These are phyloP conservation scores for Casaregolazyma lundiana DNA, from an alignment of 1,139 yeast species.

Conservation along the genomic window DNA sequence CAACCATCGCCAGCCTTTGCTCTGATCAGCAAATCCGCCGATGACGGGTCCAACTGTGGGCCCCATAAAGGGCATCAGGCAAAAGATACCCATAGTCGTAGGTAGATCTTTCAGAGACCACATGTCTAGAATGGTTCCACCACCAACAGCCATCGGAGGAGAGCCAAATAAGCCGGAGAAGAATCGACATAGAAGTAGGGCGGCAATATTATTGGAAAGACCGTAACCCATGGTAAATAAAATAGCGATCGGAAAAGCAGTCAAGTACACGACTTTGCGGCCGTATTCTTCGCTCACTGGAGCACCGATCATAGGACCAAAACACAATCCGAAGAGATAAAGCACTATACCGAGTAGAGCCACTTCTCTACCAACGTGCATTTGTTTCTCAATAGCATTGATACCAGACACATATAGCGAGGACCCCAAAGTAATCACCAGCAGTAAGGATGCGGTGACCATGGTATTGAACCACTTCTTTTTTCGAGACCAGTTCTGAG, in stretches of 20 bases:
- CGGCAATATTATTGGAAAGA: conserved; percentile 43
- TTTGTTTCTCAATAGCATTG: conserved; percentile 20
- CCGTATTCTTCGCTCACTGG: conserved; percentile 54
- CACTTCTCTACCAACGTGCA: conserved; percentile 17
- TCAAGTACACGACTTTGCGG: conserved; percentile 47
- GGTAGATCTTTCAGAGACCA: conserved; percentile 24
- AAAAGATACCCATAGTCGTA: conserved; percentile 9
- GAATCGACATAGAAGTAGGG: conserved; percentile 50
- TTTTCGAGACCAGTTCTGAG: conserved; percentile 38
- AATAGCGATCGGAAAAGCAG: conserved; percentile 41
- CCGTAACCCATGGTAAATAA: conserved; percentile 33
- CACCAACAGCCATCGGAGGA: conserved; percentile 60
- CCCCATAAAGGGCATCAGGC: conserved; percentile 45
- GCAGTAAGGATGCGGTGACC: conserved; percentile 29
- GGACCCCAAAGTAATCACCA: conserved; percentile 34
- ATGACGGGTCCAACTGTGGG: conserved; percentile 80
- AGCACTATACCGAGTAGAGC: conserved; percentile 51
- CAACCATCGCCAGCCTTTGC: conserved; percentile 72
- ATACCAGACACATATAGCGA: conserved; percentile 34
- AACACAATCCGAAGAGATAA: conserved; percentile 52
- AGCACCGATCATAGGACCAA: conserved; percentile 50
- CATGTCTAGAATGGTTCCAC: conserved; percentile 60
- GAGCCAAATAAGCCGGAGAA: conserved; percentile 63
- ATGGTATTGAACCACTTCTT: conserved; percentile 30
- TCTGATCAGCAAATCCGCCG: conserved; percentile 70